Conservation (phyloP, 2,329 filamentous ascomycete genomes). For the Diaporthe eres region DNA sequence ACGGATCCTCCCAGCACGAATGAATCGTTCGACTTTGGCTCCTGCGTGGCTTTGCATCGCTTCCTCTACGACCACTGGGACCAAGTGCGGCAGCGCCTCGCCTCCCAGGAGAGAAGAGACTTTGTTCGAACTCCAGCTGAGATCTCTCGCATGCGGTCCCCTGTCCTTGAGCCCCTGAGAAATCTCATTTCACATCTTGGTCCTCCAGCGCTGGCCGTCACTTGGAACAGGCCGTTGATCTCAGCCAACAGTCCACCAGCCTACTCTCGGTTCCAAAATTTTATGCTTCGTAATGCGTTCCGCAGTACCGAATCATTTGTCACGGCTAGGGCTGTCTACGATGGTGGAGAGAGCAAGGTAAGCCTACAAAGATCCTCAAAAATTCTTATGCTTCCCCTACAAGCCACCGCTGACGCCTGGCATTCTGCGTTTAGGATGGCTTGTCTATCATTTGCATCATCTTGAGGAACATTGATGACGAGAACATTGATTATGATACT, state of each 20-base stretch:
- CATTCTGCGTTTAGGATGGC: slow-evolving; percentile 64
- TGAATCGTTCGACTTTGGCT: slow-evolving; percentile 77
- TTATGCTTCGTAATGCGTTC: slow-evolving; percentile 79
- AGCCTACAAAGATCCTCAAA: background rate
- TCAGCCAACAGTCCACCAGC: slow-evolving; percentile 73
- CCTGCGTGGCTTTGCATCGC: slow-evolving; percentile 77
- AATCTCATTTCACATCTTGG: slow-evolving; percentile 76
- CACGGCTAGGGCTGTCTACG: slow-evolving; percentile 76
- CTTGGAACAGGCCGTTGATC: slow-evolving; percentile 78
- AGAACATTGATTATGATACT: slow-evolving; percentile 76
- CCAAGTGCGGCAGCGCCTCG: slow-evolving; percentile 74
- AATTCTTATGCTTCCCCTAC: background rate
- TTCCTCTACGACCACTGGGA: slow-evolving; percentile 82
- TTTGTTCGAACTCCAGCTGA: slow-evolving; percentile 69
- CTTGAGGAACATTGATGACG: slow-evolving; percentile 75
- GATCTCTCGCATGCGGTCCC: slow-evolving; percentile 63
- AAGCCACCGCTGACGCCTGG: slow-evolving; percentile 28
- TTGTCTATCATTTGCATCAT: slow-evolving; percentile 79
- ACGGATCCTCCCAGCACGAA: slow-evolving; percentile 56
- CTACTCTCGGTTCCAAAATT: slow-evolving; percentile 79
- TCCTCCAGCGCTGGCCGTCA: slow-evolving; percentile 76
- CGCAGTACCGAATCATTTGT: slow-evolving; percentile 75
- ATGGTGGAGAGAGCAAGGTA: slow-evolving; percentile 79
- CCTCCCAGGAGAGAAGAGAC: slow-evolving; percentile 71
- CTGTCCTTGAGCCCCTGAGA: slow-evolving; percentile 71